These are phyloP conservation scores for Bruguiera parviflora DNA, from an alignment of 345 rosid genomes.

Conservation along the genomic window DNA sequence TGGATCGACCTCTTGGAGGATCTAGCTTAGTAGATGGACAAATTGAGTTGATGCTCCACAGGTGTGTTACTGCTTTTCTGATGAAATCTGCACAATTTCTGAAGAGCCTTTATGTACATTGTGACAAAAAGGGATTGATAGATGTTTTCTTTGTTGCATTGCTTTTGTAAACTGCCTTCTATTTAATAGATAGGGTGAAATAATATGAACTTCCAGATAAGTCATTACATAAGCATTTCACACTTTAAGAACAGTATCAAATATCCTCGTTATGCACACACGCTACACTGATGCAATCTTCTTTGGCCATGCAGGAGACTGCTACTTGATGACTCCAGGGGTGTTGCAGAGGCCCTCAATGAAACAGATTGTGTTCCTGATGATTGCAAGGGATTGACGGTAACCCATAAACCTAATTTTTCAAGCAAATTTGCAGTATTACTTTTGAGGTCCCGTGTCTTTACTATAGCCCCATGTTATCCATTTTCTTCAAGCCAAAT, in stretches of 20 bases:
- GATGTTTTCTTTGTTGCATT: background rate
- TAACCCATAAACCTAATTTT: conserved; percentile 24
- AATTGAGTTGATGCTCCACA: conserved; percentile 93
- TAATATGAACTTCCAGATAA: background rate
- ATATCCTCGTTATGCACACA: background rate
- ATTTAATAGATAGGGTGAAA: no score
- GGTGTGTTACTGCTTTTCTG: conserved; percentile 38
- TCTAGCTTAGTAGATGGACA: conserved; percentile 87
- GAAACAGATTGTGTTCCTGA: conserved; percentile 73
- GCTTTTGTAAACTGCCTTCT: background rate
- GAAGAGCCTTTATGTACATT: background rate
- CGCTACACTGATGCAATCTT: conserved; percentile 9
- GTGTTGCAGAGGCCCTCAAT: conserved; percentile 80
- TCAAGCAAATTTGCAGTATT: conserved; percentile 5
- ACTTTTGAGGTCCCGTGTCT: background rate
- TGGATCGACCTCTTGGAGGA: conserved; percentile 90
- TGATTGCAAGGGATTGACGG: conserved; percentile 73
- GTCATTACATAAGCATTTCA: background rate
- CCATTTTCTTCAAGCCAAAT: background rate
- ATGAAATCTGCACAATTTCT: background rate
- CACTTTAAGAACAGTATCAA: background rate
- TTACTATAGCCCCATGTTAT: background rate
- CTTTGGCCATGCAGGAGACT: conserved; percentile 60
- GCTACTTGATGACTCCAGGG: conserved; percentile 85
- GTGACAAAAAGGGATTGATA: background rate